Evolutionary conservation across 345 rosid species (phyloP).

Genomic region (Sisymbrium irio): DNA sequence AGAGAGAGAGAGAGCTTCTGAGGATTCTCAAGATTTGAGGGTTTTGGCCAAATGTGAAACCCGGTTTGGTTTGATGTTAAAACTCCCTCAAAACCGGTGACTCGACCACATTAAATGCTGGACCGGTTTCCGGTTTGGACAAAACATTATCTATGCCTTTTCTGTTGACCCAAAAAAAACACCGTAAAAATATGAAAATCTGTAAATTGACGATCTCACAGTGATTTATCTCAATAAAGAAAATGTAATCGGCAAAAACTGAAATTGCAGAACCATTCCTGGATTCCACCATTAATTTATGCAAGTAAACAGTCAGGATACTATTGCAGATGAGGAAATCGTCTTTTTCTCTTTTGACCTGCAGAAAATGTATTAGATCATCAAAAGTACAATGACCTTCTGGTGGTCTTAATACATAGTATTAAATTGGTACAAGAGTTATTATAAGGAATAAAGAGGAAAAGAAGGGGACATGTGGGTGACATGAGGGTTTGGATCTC

Average conservation of each 20-base stretch:
- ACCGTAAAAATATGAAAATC: background rate
- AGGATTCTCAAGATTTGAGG: background rate
- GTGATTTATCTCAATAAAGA: background rate
- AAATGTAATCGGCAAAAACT: background rate
- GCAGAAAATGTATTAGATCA: background rate
- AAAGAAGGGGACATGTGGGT: conserved; percentile 15
- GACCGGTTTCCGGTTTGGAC: no score
- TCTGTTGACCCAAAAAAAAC: no score
- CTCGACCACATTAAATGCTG: no score
- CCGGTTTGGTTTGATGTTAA: conserved; percentile 16
- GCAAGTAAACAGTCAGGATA: background rate
- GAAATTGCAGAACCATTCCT: background rate
- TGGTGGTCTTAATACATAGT: background rate
- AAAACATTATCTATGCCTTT: no score
- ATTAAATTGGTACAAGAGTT: background rate
- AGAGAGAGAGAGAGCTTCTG: background rate
- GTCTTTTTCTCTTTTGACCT: background rate
- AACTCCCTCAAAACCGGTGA: no score
- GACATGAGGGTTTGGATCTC: no score
- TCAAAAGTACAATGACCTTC: background rate
- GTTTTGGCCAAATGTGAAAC: background rate
- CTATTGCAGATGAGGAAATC: background rate
- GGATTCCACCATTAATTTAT: background rate
- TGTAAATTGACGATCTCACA: background rate
- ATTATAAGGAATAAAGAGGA: background rate